These are phyloP conservation scores for Arachis stenosperma DNA, from an alignment of 306 rosid species.

Conservation along the genomic window DNA sequence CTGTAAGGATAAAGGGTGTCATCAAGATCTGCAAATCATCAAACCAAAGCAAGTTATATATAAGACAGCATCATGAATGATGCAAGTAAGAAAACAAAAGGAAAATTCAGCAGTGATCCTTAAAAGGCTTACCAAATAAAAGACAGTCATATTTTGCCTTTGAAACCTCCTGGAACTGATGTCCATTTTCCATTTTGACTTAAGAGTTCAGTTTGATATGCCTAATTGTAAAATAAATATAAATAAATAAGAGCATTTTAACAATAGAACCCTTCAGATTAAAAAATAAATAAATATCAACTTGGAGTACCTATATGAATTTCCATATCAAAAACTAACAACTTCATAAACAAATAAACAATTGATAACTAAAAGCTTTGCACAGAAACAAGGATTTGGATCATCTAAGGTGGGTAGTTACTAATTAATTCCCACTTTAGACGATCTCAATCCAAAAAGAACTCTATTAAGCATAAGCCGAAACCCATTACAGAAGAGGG, in stretches of 20 bases:
- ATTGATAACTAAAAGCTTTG: background rate
- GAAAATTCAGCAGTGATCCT: background rate
- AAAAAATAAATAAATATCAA: background rate
- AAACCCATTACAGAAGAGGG: too few species aligned
- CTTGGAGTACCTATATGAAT: background rate
- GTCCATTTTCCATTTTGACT: conserved; percentile 65
- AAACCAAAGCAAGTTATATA: conserved; percentile 4
- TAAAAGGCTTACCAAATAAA: conserved; percentile 63
- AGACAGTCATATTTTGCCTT: conserved; percentile 75
- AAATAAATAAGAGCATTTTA: background rate
- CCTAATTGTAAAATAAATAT: conserved; percentile 25
- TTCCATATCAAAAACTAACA: background rate
- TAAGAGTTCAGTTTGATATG: background rate
- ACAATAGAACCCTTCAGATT: too few species aligned
- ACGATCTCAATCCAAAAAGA: background rate
- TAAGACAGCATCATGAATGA: background rate
- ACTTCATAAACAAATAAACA: background rate
- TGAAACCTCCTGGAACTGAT: conserved; percentile 47
- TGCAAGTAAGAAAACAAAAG: background rate
- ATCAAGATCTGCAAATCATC: conserved; percentile 70
- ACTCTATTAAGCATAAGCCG: background rate
- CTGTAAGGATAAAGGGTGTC: conserved; percentile 88
- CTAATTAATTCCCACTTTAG: too few species aligned
- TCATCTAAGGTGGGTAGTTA: too few species aligned
- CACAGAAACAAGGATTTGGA: background rate